Conservation (phyloP, 2,329 filamentous ascomycete species). For the Fusarium buharicum region DNA sequence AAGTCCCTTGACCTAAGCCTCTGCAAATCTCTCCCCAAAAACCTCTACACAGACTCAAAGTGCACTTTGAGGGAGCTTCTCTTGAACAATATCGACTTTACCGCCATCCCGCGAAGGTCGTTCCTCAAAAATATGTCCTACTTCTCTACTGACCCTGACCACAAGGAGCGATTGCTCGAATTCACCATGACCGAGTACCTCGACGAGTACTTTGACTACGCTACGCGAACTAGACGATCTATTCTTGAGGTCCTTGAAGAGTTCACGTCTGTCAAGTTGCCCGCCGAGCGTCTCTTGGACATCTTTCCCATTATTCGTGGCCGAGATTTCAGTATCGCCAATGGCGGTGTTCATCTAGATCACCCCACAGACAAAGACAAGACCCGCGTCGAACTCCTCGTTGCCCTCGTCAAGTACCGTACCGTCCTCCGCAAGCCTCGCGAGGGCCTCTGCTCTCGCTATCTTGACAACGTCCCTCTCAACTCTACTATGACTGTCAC, state of each 20-base stretch:
- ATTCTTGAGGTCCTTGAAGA: conserved; percentile 94
- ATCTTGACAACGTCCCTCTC: conserved; percentile 73
- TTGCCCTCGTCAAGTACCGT: conserved; percentile 90
- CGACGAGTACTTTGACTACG: conserved; percentile 96
- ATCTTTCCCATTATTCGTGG: conserved; percentile 85
- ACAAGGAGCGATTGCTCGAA: conserved; percentile 84
- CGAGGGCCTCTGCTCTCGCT: conserved; percentile 89
- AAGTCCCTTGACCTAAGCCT: conserved; percentile 64
- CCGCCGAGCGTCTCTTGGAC: conserved; percentile 75
- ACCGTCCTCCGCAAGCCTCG: conserved; percentile 87
- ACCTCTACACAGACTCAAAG: conserved; percentile 52
- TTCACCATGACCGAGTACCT: conserved; percentile 82
- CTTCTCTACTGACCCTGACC: conserved; percentile 76
- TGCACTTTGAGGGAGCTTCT: conserved; percentile 79
- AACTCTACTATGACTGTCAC: conserved; percentile 70
- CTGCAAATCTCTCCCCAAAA: conserved; percentile 48
- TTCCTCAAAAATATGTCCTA: conserved; percentile 85
- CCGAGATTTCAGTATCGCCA: conserved; percentile 94
- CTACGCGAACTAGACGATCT: conserved; percentile 86
- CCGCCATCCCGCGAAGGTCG: conserved; percentile 84
- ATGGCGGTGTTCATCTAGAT: conserved; percentile 64
- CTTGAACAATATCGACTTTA: conserved; percentile 87
- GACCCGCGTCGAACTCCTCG: conserved; percentile 74
- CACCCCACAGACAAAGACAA: conserved; percentile 39
- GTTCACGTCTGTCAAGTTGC: conserved; percentile 85